Percentiles rank a stretch among this genome's conserved stretches.
These are phyloP conservation scores for Candida parachauliodes DNA, from an alignment of 805 yeast species.

Conservation along the genomic window DNA sequence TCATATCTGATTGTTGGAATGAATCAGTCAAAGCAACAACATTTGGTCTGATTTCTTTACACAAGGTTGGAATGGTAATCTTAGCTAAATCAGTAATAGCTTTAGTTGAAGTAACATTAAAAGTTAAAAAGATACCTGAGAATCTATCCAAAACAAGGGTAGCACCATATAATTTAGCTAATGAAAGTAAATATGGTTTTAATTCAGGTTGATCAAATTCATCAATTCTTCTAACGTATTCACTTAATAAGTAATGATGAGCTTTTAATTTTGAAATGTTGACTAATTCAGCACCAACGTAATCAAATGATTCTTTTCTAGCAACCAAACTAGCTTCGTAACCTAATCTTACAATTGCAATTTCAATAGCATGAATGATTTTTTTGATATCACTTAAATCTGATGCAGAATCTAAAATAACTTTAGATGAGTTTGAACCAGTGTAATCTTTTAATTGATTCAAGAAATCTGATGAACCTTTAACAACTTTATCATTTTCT, in stretches of 20 bases:
- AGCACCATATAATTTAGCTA: slow-evolving; percentile 32
- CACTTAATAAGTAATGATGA: slow-evolving; percentile 38
- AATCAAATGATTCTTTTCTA: slow-evolving; percentile 24
- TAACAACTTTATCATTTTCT: slow-evolving; percentile 35
- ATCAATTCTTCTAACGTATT: slow-evolving; percentile 22
- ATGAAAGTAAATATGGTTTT: slow-evolving; percentile 27
- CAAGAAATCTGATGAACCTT: slow-evolving; percentile 12
- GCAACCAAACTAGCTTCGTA: slow-evolving; percentile 25
- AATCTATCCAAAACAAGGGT: slow-evolving; percentile 31
- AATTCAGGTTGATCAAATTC: slow-evolving; percentile 19
- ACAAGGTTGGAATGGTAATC: slow-evolving; percentile 28
- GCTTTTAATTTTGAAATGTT: slow-evolving; percentile 41
- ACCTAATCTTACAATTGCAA: slow-evolving; percentile 34
- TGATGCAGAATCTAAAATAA: slow-evolving; percentile 25
- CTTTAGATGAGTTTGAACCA: slow-evolving; percentile 18
- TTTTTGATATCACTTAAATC: slow-evolving; percentile 26
- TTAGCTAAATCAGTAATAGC: slow-evolving; percentile 25
- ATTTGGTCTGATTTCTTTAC: slow-evolving; percentile 36
- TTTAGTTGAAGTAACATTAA: slow-evolving; percentile 28
- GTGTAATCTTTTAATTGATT: slow-evolving; percentile 10
- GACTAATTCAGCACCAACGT: slow-evolving; percentile 35
- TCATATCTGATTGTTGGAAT: slow-evolving; percentile 42
- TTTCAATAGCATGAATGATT: slow-evolving; percentile 38
- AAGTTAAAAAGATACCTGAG: slow-evolving; percentile 35
- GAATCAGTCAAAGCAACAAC: slow-evolving; percentile 41